Evolutionary conservation across 116 monocot genomes (phyloP), one percentile per base, ranked within the genome.

Genomic region (Papilionanthe hybrid): DNA sequence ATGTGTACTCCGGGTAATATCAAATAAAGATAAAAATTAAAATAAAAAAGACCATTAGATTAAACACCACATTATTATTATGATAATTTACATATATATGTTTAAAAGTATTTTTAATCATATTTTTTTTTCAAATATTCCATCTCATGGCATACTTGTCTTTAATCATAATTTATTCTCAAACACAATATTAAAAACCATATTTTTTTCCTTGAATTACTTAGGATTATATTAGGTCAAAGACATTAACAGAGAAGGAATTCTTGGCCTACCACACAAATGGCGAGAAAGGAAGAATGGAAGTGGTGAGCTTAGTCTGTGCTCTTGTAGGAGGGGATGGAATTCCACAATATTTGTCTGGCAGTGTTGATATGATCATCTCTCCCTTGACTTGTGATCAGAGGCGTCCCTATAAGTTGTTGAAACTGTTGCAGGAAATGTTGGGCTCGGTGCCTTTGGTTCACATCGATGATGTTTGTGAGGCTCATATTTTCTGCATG

Each of bases 401-500:
- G 0, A 30, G 22, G 7, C 0, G n/a, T n/a, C 5, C 5, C 5
- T 44, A 85, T 32, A 73, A 5, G 4, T 37, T 13, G 19, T 30
- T 89, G 19, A 81, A 77, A 41, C 83, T 84, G 42, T 1, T 91
- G 13, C 87, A 89, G 13, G 78, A 77, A 18, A 17, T 84, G 72
- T 1, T 87, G 13, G 78, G 82, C 25, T 85, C 80, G 13, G 47
- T 89, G 19, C 92, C 89, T 1, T 28, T 91, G 37, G 74, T 89
- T 9, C 89, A 89, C 80, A 27, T 87, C 13, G 89, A 89, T 0
- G 92, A 92, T 68, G 78, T 89, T 23, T 83, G 85, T 19, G 87
- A 92, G 23, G 92, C 87, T 6, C 89, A 84, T 72, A 23, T 84
- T 2, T 92, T 92, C 65, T 87, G 87, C 76, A 92, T 92, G 76